Evolutionary conservation across 345 rosid genomes (phyloP), one percentile per base, ranked within the genome.

Genomic region (Eucalyptus microcorys): DNA sequence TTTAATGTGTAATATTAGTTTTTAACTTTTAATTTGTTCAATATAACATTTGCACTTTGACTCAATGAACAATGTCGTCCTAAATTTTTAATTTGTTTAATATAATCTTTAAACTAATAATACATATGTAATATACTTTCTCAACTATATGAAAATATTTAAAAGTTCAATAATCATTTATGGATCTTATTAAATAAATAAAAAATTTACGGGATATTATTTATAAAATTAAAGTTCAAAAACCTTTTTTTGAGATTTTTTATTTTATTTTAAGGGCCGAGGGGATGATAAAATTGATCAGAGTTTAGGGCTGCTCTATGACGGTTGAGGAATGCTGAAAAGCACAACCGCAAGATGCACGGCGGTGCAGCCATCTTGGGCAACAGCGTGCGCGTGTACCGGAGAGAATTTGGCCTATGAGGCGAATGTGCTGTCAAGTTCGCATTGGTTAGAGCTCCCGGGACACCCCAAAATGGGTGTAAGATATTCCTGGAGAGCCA

Each of bases 11-110:
- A 55, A 55, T 9, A 55, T 24, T 30, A 10, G 24, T 22, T 4
- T 55, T 55, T 9, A 55, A 55, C 61, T 55, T 55, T 24, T 55
- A 55, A 55, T 26, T 55, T 55, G 61, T 24, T 0, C 1, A 24
- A 55, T 10, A 0, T 2, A 0, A 22, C 1, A 1, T 0, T 22
- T 55, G 1, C 26, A 24, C 1, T 55, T 22, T 55, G 19, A 49
- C 52, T 15, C 3, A 49, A 49, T 49, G 4, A 22, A 55, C 2
- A 8, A 55, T 55, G 2, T 8, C 12, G 1, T 55, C 13, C 12
- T 24, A 22, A 22, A 53, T 3, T 53, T 53, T 53, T 1, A 21
- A 21, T 53, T 53, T 53, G 0, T 53, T 21, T 0, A 19, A 22
- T 53, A 0, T 53, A 22, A 53, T 21, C 12, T 53, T 5, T 53